Evolutionary conservation across 345 rosid genomes (phyloP).

Genomic region (Eucalyptus pauciflora): DNA sequence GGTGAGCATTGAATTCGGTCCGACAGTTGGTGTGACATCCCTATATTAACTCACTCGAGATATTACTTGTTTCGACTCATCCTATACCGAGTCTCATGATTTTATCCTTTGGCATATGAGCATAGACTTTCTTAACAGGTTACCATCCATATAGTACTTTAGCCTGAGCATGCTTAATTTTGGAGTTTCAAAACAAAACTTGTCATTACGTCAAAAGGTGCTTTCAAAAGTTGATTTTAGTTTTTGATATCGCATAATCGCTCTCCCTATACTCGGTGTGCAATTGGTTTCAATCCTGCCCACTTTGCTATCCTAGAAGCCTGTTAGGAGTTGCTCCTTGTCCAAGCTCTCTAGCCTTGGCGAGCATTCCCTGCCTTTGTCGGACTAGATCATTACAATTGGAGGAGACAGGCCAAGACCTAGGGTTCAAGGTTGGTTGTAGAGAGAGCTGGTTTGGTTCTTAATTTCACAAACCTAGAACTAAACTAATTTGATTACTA

Average conservation of each 20-base stretch:
- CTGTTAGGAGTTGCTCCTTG: rapidly evolving
- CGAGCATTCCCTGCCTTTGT: rapidly evolving
- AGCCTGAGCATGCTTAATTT: rapidly evolving
- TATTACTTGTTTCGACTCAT: too few species aligned
- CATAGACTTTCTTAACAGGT: rapidly evolving
- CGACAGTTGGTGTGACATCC: rapidly evolving
- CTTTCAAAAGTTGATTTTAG: neutral
- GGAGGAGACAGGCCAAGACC: rapidly evolving
- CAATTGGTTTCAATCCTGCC: neutral
- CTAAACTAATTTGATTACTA: neutral
- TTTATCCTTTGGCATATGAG: too few species aligned
- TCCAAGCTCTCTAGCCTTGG: rapidly evolving
- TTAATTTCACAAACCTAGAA: too few species aligned
- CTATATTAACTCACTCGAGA: too few species aligned
- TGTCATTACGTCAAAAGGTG: neutral
- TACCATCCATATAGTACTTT: neutral
- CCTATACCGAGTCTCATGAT: rapidly evolving
- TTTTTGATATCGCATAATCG: rapidly evolving
- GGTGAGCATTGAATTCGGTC: neutral
- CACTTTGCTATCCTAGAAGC: neutral
- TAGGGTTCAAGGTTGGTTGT: neutral
- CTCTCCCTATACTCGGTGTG: neutral
- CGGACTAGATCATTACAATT: rapidly evolving
- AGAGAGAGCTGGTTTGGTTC: rapidly evolving
- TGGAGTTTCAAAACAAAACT: neutral